Conservation (phyloP, 805 yeast species). For the Saccharomycopsis lassenensis region DNA sequence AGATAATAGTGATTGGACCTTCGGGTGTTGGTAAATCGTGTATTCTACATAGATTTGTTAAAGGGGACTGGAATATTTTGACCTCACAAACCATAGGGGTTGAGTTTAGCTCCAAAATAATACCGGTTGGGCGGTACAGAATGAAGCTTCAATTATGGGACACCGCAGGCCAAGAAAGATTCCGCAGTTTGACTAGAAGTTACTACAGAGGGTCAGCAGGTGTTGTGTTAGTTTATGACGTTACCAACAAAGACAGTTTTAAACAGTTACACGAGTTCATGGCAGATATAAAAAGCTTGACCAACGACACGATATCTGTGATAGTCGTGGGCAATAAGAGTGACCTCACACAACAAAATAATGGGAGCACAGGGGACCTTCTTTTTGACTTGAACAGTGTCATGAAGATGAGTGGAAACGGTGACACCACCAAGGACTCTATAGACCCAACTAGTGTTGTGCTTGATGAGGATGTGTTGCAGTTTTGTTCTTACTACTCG, state of each 20-base stretch:
- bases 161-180: constrained; percentile 30
- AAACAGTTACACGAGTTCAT: constrained; percentile 24
- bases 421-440: neutral
- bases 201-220: constrained; percentile 31
- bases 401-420: too few relatives aligned
- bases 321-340: constrained; percentile 28
- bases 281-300: constrained; percentile 24
- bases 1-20: constrained; percentile 33
- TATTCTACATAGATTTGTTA: constrained; percentile 28
- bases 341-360: constrained; percentile 19
- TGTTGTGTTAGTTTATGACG: constrained; percentile 27
- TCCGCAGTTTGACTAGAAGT: constrained; percentile 28
- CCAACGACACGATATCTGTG: constrained; percentile 22
- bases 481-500: constrained; percentile 24
- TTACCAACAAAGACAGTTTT: constrained; percentile 22
- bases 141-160: constrained; percentile 29
- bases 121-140: constrained; percentile 19
- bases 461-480: constrained; percentile 26
- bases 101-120: constrained; percentile 27
- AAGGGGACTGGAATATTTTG: constrained; percentile 22
- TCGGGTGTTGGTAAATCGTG: constrained; percentile 36
- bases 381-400: too few relatives aligned
- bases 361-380: constrained; percentile 4
- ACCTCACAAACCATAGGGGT: constrained; percentile 32
- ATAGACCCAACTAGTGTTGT: constrained; percentile 25